Base-by-base conservation (phyloP, 495 filamentous ascomycete genomes). In the Aspergillus homomorphus region DNA sequence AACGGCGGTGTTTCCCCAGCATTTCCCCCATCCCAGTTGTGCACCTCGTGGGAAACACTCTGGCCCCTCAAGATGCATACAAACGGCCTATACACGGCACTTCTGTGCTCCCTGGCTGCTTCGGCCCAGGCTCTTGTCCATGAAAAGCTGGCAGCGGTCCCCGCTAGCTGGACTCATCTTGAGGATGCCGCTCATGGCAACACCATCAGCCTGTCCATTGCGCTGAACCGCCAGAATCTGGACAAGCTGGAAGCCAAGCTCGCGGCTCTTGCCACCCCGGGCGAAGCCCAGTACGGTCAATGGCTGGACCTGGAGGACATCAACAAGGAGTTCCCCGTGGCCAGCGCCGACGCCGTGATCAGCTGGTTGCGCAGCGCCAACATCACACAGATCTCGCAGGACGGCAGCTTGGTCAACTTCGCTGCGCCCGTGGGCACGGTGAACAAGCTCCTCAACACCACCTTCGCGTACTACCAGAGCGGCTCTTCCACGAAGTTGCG, bases 241-340 rank as follows among this genome's bases (percentile, higher is more conserved):
- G 78, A 74, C 21, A 77, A 82, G 54, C 66, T 87, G 9, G 79
- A 84, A 69, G 72, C 75, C 38, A 78, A 76, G 44, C 68, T 86
- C 54, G 67, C 77, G 19, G 75, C 80, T 44, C 71, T 87, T 18
- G 84, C 84, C 1, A 84, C 82, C 9, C 84, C 84, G 2, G 78
- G 78, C 14, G 64, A 77, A 9, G 2, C 48, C 48, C 48, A 51
- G 24, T 87, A 87, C 57, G 83, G 84, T 18, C 68, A 82, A 59
- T 81, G 82, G 64, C 67, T 86, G 63, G 77, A 80, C 45, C 71
- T 72, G 22, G 69, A 81, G 7, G 77, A 84, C 45, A 64, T 86
- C 4, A 77, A 80, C n/a, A 67, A 73, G 18, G 69, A 79, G 45
- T 81, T 84, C 18, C 79, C 80, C 14, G 75, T 82, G 0, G 76